Evolutionary conservation across 805 yeast genomes (phyloP), one percentile per base, ranked within the genome.

Genomic region (Kodamaea fukazawae): DNA sequence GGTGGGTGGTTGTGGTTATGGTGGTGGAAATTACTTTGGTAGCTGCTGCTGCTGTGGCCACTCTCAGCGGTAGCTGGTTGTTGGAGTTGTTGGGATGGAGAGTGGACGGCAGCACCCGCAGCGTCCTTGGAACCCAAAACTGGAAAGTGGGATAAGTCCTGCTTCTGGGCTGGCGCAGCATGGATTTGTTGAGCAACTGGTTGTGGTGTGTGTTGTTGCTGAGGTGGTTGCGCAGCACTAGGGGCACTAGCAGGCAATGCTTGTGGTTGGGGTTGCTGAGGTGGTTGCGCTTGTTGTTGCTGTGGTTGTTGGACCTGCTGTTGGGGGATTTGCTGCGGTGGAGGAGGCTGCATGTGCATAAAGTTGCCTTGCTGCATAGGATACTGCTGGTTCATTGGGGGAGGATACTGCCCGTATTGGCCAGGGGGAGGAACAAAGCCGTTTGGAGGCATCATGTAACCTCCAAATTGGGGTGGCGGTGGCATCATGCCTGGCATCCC

Each of bases 91-190:
- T 48, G 55, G 28, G 31, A 46, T 32, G 45, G 48, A 15, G 46
- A 49, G 18, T 52, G 51, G 25, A 48, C 46, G 7, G 13, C 30
- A 3, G 13, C 37, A 16, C 27, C 34, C 11, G 25, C 27, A n/a
- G 59, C 55, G 11, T 55, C 73, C 47, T 68, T 63, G 4, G 79
- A 60, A 0, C 81, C 81, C 42, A 75, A 64, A n/a, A 75, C 77
- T 6, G 81, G 81, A 54, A 75, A 75, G 36, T 71, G 73, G n/a
- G 78, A 64, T 38, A 70, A 51, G 48, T 73, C 70, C 10, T 45
- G 49, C 30, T 40, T 39, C 3, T 34, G 14, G 14, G 27, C 38
- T 15, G 23, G 23, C 5, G 23, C 23, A 8, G 41, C 25, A 22
- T 31, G 44, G 25, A 16, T 10, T 10, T 43, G 38, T 7, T 40